phyloP scores from a whole-genome alignment of 2,329 filamentous ascomycete genomes.

The Cladosporium halotolerans region DNA sequence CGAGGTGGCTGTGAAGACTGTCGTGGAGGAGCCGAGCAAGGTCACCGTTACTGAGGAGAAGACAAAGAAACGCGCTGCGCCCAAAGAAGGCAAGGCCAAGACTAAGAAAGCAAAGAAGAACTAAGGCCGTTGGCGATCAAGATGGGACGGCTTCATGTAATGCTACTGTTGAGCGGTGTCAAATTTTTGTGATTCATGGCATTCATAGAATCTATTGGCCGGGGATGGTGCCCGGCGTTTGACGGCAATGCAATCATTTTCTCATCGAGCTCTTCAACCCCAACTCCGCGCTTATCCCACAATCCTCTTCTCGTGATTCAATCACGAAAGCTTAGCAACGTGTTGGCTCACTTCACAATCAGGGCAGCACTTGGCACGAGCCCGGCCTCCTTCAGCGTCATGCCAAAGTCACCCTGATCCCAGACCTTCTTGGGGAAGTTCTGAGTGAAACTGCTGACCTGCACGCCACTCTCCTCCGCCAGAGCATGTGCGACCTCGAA shows the following conservation, averaged over 20 bases:
- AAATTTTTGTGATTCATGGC: conserved; percentile 2
- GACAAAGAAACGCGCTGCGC: conserved; percentile 27
- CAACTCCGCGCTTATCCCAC: not conserved
- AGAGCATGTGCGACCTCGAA: conserved; percentile 84
- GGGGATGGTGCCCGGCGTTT: not conserved
- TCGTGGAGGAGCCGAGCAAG: conserved; percentile 16
- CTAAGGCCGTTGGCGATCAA: not conserved
- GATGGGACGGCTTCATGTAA: conserved; percentile 2
- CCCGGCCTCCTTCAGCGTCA: conserved; percentile 88
- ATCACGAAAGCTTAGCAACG: not conserved
- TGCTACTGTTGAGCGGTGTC: conserved; percentile 7
- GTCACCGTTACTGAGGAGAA: conserved; percentile 28
- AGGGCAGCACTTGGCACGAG: conserved; percentile 86
- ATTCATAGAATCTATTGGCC: conserved; percentile 5
- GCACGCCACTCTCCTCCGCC: conserved; percentile 60
- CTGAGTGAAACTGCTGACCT: conserved; percentile 71
- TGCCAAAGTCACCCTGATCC: conserved; percentile 64
- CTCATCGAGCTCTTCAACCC: not conserved
- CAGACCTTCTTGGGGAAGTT: conserved; percentile 86
- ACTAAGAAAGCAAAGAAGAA: conserved; percentile 16
- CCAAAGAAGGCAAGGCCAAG: conserved; percentile 30
- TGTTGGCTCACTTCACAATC: conserved; percentile 52
- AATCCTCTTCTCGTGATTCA: not conserved
- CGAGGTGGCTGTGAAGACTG: not conserved
- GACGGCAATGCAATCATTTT: not conserved